Base-by-base conservation (phyloP, 345 rosid genomes). In the Erodium maritimum region DNA sequence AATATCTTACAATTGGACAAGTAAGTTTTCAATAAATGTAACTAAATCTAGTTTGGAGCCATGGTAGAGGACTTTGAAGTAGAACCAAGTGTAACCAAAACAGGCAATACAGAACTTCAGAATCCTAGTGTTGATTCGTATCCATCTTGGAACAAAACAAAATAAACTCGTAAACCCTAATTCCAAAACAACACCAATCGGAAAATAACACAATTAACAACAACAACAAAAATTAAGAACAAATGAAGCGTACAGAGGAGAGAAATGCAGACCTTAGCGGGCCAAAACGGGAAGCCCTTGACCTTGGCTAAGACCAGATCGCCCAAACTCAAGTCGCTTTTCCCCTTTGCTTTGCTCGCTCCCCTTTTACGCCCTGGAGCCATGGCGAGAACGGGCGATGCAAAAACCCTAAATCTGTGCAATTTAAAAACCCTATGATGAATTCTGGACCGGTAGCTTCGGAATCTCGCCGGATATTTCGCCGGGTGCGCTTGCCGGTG, bases 221-320 rank as follows among this genome's bases (percentile, higher is more conserved):
- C 8, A 42, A 42, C 2, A 42, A 3, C 17, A 10, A 14, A 42
- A 42, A 42, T 11, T 42, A 42, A 14, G 16, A 42, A 42, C 14
- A 42, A 52, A 60, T 37, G 42, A 17, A 58, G 8, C 3, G 21
- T 42, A 50, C 23, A 6, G 11, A 52, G 51, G 54, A 60, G 14
- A 13, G 22, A 56, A 57, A 63, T 4, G 58, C 69, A 46, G 29
- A 91, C 99, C 95, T 86, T 85, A 65, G 99, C 99, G 70, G 99
- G 99, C 99, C 99, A 91, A 69, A 77, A 64, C 64, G 96, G 99
- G 65, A 80, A 85, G 23, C 99, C 99, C 84, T 93, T 93, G 71
- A 89, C 95, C 75, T 80, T 93, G 57, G 99, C 99, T 51, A 93
- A 90, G 55, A 93, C 97, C 25, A 93, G 95, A 85, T 89, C 97